These are phyloP conservation scores for Salix brachista DNA, from an alignment of 345 rosid species.

Conservation along the genomic window DNA sequence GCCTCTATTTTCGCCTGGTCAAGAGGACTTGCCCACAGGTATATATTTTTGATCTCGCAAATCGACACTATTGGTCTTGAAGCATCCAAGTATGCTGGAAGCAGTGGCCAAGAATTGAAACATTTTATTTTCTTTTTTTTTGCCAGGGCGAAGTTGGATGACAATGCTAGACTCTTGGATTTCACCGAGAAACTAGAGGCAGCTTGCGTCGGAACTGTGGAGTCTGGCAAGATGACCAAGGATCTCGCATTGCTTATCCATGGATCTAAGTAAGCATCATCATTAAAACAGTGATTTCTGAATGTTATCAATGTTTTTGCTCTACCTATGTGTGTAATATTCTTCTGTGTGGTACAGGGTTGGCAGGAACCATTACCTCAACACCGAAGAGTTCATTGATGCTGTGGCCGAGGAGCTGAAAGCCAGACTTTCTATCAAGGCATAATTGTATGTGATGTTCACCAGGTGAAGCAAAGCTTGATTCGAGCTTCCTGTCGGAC, in stretches of 20 bases:
- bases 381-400: slow-evolving; percentile 94
- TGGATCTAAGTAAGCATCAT: slow-evolving; percentile 58
- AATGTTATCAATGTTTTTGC: background rate
- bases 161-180: slow-evolving; percentile 68
- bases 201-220: slow-evolving; percentile 79
- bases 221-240: slow-evolving; percentile 98
- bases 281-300: no score
- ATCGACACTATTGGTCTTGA: background rate
- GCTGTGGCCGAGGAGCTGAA: slow-evolving; percentile 79
- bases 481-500: no score
- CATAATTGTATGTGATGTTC: slow-evolving; percentile 19
- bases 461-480: no score
- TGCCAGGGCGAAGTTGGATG: slow-evolving; percentile 86
- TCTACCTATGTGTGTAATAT: slow-evolving; percentile 2
- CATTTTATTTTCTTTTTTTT: background rate
- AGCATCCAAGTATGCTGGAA: background rate
- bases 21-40: slow-evolving; percentile 97
- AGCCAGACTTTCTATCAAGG: slow-evolving; percentile 47
- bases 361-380: slow-evolving; percentile 66
- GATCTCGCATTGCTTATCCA: slow-evolving; percentile 90
- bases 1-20: slow-evolving; percentile 99
- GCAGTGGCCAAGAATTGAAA: background rate
- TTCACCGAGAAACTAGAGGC: slow-evolving; percentile 90
- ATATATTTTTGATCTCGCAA: background rate
- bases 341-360: slow-evolving; percentile 41